A percentile compares a stretch with the other conserved stretches of the same genome.
These are phyloP conservation scores for Diutina pseudorugosa DNA, from an alignment of 1,139 yeast genomes.

Conservation along the genomic window DNA sequence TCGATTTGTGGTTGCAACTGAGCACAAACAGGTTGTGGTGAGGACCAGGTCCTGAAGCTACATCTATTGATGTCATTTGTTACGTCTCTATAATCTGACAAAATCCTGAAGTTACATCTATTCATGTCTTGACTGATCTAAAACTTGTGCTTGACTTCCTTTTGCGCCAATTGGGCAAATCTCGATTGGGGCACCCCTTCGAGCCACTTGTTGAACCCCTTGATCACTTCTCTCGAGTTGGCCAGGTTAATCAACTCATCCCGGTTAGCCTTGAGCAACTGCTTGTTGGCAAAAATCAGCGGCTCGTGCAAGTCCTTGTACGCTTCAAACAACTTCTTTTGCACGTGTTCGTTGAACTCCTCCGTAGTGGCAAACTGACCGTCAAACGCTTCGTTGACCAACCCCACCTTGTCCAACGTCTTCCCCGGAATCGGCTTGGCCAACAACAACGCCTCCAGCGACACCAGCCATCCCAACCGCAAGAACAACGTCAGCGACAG, in stretches of 20 bases:
- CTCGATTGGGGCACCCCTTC: constrained; percentile 65
- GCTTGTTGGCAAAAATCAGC: constrained; percentile 53
- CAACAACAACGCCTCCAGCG: constrained; percentile 63
- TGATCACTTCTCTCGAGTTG: constrained; percentile 53
- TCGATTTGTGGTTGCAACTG: too few relatives aligned
- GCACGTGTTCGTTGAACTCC: constrained; percentile 46
- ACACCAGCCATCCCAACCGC: constrained; percentile 63
- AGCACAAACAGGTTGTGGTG: too few relatives aligned
- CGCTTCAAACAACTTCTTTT: constrained; percentile 31
- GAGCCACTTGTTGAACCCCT: constrained; percentile 61
- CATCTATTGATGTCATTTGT: too few relatives aligned
- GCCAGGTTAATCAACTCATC: constrained; percentile 36
- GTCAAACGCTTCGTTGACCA: constrained; percentile 40
- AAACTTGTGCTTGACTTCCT: constrained; percentile 54
- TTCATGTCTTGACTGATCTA: too few relatives aligned
- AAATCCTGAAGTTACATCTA: too few relatives aligned
- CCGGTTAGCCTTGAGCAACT: constrained; percentile 38
- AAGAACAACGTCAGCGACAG: constrained; percentile 55
- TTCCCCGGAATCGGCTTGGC: constrained; percentile 54
- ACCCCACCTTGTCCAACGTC: constrained; percentile 47
- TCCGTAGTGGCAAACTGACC: constrained; percentile 37
- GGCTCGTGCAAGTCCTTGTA: constrained; percentile 42
- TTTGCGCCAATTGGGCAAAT: constrained; percentile 43
- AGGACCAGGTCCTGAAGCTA: too few relatives aligned
- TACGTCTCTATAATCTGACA: too few relatives aligned